Base-by-base conservation (phyloP, 257 asterid genomes). In the Solanum verrucosum region DNA sequence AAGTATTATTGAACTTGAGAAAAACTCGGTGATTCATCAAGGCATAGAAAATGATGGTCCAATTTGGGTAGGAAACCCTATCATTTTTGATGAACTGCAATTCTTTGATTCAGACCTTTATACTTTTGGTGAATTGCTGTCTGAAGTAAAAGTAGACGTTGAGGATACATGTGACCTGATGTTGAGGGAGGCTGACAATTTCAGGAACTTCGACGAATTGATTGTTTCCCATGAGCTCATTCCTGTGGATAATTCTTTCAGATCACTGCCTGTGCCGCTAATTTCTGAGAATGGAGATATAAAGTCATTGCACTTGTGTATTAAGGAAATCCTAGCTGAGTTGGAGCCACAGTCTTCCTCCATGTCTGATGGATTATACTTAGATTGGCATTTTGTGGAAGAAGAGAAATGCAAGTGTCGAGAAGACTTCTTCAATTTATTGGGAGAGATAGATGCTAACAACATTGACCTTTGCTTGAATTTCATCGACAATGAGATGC, bases 301-400 rank as follows among this genome's bases (percentile, higher is more conserved):
- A 52, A 52, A 89, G 91, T 92, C 98, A 65, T 87, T 94, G 49
- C 91, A 89, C 87, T 84, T 84, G 52, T 59, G 92, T 89, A 83
- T 92, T 84, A 94, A 94, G 87, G 94, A 94, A 83, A 87, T 91
- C 87, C 89, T 96, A 27, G 86, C 93, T 59, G 93, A 87, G 86
- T 89, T 94, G 87, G 93, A 93, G 84, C 91, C 91, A 91, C 96
- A 93, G 91, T 88, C 94, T 88, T 91, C 92, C 38, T 93, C 95
- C 90, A 91, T 92, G 85, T 94, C 95, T 82, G 99, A 97, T 91
- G 91, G 93, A 86, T 92, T 97, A 70, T 97, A 97, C 92, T 95
- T 97, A 63, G 99, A 97, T 89, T 97, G 99, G 99, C 90, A 92
- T 93, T 90, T 95, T 87, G 89, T 95, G 79, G 97, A 92, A 89